A percentile compares a stretch with the other conserved stretches of the same genome.
These are phyloP conservation scores for Leccinellum luteum DNA, from an alignment of 768 basidiomycete species.

Conservation along the genomic window DNA sequence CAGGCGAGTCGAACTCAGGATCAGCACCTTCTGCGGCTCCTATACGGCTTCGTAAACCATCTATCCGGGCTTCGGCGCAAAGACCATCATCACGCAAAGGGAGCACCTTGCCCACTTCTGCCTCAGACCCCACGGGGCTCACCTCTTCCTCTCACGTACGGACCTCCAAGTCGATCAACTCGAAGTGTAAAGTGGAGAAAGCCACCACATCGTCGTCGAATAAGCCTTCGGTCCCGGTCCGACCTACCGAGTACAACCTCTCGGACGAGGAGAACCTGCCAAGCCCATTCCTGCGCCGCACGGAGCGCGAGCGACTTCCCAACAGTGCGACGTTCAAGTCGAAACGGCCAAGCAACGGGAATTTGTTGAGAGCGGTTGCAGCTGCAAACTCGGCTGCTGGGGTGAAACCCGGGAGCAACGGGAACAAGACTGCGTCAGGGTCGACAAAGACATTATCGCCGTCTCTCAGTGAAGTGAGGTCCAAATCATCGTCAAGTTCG, in stretches of 20 bases:
- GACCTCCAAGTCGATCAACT: conserved; percentile 16
- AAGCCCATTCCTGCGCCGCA: conserved; percentile 73
- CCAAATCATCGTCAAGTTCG: conserved; percentile 38
- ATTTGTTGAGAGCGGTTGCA: conserved; percentile 58
- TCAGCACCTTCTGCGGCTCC: conserved; percentile 32
- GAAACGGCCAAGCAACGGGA: conserved; percentile 50
- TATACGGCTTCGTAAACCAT: conserved; percentile 54
- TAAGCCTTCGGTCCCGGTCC: conserved; percentile 16
- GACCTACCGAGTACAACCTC: conserved; percentile 58
- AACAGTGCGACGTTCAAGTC: conserved; percentile 14
- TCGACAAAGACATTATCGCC: conserved; percentile 8
- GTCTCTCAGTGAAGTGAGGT: conserved; percentile 27
- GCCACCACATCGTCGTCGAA: neutral
- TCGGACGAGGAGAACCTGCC: conserved; percentile 83
- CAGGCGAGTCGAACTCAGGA: conserved; percentile 22
- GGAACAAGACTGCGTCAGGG: conserved; percentile 6
- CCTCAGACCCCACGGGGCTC: conserved; percentile 40
- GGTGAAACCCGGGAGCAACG: conserved; percentile 15
- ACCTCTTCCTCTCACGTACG: conserved; percentile 20
- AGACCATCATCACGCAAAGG: conserved; percentile 28
- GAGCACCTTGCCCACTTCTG: conserved; percentile 33
- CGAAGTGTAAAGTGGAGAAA: conserved; percentile 4
- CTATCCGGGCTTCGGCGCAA: conserved; percentile 44
- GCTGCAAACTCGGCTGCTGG: conserved; percentile 46
- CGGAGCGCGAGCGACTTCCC: conserved; percentile 37